phyloP scores from a whole-genome alignment of 106 monocot species.

The Dioscorea zingiberensis region DNA sequence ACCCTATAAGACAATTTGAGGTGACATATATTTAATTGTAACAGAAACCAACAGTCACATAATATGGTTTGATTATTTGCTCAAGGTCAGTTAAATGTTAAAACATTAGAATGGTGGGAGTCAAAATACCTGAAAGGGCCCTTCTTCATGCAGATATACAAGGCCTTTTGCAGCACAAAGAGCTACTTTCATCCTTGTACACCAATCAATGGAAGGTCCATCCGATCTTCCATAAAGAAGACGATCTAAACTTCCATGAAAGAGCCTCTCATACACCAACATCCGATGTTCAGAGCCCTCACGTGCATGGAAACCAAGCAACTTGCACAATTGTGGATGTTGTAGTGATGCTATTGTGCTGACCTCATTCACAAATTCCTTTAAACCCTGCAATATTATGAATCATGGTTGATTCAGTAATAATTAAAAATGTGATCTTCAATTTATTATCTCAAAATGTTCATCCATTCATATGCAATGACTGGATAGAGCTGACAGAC shows the following conservation, averaged over 20 bases:
- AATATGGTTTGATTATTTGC: too few species aligned
- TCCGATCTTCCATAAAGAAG: constrained; percentile 70
- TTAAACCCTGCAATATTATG: constrained; percentile 43
- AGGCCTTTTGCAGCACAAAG: constrained; percentile 79
- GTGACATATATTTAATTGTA: too few species aligned
- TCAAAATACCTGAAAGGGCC: constrained; percentile 79
- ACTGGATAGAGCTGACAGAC: too few species aligned
- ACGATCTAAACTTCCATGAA: constrained; percentile 78
- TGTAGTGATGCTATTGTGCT: constrained; percentile 69
- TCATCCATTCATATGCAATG: too few species aligned
- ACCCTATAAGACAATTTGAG: too few species aligned
- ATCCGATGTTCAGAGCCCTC: constrained; percentile 80
- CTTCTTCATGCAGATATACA: constrained; percentile 93
- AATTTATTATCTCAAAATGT: not conserved
- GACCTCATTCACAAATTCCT: constrained; percentile 75
- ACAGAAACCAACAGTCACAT: too few species aligned
- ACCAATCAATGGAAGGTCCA: constrained; percentile 80
- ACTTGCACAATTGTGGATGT: constrained; percentile 80
- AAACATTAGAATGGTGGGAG: not conserved
- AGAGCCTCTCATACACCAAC: constrained; percentile 80
- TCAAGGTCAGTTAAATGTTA: too few species aligned
- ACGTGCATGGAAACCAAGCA: constrained; percentile 78
- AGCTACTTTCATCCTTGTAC: constrained; percentile 72
- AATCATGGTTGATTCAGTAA: not conserved
- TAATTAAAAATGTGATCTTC: not conserved